These are phyloP conservation scores for Inga laurina DNA, from an alignment of 306 rosid genomes.

Conservation along the genomic window DNA sequence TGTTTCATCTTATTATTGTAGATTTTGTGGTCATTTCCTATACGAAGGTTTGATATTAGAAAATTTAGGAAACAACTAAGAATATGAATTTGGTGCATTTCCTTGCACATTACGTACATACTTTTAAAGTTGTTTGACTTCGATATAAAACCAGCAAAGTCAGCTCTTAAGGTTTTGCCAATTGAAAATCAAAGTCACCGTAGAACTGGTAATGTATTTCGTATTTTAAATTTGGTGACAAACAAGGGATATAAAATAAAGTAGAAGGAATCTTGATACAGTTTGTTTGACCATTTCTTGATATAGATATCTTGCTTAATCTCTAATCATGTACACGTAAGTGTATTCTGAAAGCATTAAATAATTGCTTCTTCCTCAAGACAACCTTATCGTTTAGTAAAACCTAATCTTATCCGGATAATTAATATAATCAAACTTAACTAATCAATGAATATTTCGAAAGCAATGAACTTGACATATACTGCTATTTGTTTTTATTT, in stretches of 20 bases:
- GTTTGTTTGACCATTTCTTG: not conserved
- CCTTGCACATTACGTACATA: not conserved
- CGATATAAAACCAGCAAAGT: not conserved
- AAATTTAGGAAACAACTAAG: not conserved
- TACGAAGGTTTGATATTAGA: not conserved
- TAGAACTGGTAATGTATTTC: not conserved
- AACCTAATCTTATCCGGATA: not conserved
- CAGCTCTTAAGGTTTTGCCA: not conserved
- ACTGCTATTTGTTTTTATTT: not conserved
- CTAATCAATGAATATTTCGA: not conserved
- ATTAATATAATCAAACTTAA: not conserved
- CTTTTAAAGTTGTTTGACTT: not conserved
- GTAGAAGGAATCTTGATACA: not conserved
- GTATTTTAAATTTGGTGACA: not conserved
- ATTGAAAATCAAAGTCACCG: not conserved
- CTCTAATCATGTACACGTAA: not conserved
- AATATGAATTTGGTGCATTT: not conserved
- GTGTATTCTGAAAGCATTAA: not conserved
- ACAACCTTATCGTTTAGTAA: not conserved
- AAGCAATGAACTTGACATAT: not conserved
- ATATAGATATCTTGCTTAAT: no score
- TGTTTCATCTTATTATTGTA: not conserved
- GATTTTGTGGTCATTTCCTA: not conserved
- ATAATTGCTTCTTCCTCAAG: not conserved
- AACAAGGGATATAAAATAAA: not conserved